phyloP scores from a whole-genome alignment of 2,329 filamentous ascomycete species.

The Claviceps capensis region DNA sequence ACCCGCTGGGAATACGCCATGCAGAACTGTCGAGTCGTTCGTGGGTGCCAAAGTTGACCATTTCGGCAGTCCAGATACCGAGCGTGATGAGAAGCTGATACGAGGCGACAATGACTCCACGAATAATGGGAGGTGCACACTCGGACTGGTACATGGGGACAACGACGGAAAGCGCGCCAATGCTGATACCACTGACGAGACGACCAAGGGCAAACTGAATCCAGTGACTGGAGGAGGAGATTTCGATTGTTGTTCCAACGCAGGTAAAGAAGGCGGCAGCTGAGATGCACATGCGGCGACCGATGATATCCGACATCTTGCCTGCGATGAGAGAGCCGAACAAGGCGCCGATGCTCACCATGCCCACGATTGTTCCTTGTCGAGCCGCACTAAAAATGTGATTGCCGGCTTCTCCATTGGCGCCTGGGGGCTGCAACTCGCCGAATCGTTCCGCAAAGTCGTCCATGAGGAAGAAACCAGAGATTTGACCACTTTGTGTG shows the following conservation, averaged over 20 bases:
- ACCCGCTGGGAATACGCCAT: slow-evolving; percentile 49
- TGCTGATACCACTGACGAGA: slow-evolving; percentile 51
- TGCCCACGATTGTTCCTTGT: slow-evolving; percentile 47
- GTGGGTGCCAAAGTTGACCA: slow-evolving; percentile 49
- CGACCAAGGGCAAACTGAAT: slow-evolving; percentile 52
- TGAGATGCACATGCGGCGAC: slow-evolving; percentile 49
- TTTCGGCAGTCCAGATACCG: slow-evolving; percentile 46
- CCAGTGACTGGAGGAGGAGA: slow-evolving; percentile 42
- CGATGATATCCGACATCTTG: slow-evolving; percentile 46
- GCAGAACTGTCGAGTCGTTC: slow-evolving; percentile 29
- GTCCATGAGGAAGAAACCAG: slow-evolving; percentile 46
- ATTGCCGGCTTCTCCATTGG: slow-evolving; percentile 12
- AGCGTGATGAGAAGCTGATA: slow-evolving; percentile 60
- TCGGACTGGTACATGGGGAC: slow-evolving; percentile 59
- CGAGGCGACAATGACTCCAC: slow-evolving; percentile 47
- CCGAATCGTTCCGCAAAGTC: slow-evolving; percentile 44
- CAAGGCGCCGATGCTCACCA: slow-evolving; percentile 47
- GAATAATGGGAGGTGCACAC: slow-evolving; percentile 48
- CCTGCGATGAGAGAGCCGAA: slow-evolving; percentile 44
- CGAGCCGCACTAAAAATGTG: slow-evolving; percentile 39
- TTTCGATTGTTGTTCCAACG: slow-evolving; percentile 50
- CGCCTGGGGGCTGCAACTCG: slow-evolving; percentile 21
- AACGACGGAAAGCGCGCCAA: slow-evolving; percentile 49
- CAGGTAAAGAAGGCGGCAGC: slow-evolving; percentile 48
- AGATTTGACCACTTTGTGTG: slow-evolving; percentile 38